Evolutionary conservation across 2,329 filamentous ascomycete genomes (phyloP).

Genomic region (Ceratocystis huliohia): DNA sequence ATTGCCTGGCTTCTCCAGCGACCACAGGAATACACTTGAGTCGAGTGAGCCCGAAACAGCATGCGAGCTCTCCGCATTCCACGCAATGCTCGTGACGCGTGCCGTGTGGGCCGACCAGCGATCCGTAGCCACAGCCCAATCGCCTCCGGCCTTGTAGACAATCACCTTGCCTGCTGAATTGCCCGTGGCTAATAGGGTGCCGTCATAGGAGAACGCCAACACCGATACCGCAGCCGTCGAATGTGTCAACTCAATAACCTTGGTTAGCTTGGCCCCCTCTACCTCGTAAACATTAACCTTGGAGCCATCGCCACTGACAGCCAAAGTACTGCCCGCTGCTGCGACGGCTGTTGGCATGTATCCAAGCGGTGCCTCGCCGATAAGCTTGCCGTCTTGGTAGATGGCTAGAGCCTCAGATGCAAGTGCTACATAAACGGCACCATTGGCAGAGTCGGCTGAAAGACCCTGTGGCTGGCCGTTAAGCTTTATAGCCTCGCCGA

Average conservation of each 20-base stretch:
- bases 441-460: constrained; percentile 35
- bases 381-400: constrained; percentile 48
- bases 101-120: constrained; percentile 51
- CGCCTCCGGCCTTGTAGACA: constrained; percentile 43
- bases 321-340: constrained; percentile 53
- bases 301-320: constrained; percentile 63
- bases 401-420: constrained; percentile 35
- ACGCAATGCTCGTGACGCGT: constrained; percentile 48
- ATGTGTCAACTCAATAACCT: constrained; percentile 47
- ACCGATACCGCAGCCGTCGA: constrained; percentile 62
- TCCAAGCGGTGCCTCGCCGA: constrained; percentile 45
- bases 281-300: constrained; percentile 55
- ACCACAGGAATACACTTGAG: constrained; percentile 89
- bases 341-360: constrained; percentile 61
- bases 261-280: constrained; percentile 43
- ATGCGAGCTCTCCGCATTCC: constrained; percentile 66
- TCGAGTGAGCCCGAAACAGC: constrained; percentile 77
- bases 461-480: constrained; percentile 71
- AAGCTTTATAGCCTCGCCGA: constrained; percentile 54
- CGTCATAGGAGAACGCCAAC: constrained; percentile 70
- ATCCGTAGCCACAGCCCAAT: constrained; percentile 65
- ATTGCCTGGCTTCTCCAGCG: constrained; percentile 67
- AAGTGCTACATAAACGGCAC: constrained; percentile 48
- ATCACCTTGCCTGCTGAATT: constrained; percentile 77
- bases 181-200: constrained; percentile 67